phyloP scores from a whole-genome alignment of 208 protist species.

The Crithidia fasciculata region DNA sequence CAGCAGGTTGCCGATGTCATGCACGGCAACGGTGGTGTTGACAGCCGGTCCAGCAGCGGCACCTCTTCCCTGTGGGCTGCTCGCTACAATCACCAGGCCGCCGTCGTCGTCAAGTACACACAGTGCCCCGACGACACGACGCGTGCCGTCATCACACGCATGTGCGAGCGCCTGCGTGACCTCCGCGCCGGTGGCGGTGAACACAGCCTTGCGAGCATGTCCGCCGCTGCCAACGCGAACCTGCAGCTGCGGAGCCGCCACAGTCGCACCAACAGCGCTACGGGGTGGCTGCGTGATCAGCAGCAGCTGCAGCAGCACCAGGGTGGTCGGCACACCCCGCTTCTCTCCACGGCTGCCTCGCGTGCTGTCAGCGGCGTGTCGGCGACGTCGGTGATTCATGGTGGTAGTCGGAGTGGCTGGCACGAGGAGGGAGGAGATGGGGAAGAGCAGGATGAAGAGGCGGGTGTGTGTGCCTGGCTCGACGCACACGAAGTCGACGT shows the following conservation, averaged over 20 bases:
- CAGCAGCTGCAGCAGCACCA: background rate
- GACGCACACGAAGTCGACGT: slow-evolving; percentile 39
- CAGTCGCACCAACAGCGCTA: slow-evolving; percentile 1
- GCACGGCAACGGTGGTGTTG: no score
- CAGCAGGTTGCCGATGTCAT: no score
- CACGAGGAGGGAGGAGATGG: background rate
- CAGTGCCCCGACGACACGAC: slow-evolving; percentile 59
- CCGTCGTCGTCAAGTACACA: slow-evolving; percentile 54
- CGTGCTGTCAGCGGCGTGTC: slow-evolving; percentile 8
- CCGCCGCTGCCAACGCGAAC: background rate
- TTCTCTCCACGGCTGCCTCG: background rate
- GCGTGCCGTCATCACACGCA: slow-evolving; percentile 49
- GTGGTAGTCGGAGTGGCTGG: no score
- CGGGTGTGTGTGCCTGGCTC: slow-evolving; percentile 21
- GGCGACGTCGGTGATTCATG: background rate
- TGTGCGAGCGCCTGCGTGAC: slow-evolving; percentile 66
- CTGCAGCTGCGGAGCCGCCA: slow-evolving; percentile 1
- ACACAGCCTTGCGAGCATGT: background rate
- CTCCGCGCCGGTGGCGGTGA: slow-evolving; percentile 31
- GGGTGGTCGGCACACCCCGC: background rate
- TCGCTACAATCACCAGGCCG: slow-evolving; percentile 23
- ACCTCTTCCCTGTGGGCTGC: slow-evolving; percentile 34
- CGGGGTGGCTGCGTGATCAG: background rate
- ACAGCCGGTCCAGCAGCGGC: background rate
- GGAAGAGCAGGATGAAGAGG: slow-evolving; percentile 3